Evolutionary conservation across 192 early-diverging fungal species (phyloP).

Genomic region (Obelidium mucronatum): DNA sequence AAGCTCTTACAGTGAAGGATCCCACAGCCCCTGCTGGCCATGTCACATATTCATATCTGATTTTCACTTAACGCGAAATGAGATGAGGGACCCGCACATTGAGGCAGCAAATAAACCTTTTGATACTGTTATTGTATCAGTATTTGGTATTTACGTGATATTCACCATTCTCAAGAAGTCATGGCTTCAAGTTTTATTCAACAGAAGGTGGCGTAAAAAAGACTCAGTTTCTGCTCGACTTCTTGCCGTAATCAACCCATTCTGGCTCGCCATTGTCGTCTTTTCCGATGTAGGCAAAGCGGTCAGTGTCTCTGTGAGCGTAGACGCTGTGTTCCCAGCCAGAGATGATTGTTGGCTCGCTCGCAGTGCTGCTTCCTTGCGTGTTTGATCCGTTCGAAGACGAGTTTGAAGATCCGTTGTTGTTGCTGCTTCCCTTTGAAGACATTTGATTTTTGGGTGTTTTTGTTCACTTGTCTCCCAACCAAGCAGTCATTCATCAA

Average conservation of each 20-base stretch:
- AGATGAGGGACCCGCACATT: no score
- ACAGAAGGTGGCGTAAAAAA: no score
- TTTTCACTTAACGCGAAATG: no score
- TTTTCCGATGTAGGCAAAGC: constrained; percentile 2
- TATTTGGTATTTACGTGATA: no score
- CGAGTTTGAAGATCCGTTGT: background rate
- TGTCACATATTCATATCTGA: no score
- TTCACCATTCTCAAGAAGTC: no score
- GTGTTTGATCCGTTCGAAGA: background rate
- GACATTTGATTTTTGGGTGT: background rate
- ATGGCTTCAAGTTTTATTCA: no score
- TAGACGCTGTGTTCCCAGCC: constrained; percentile 2
- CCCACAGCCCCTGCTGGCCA: no score
- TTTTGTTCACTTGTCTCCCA: background rate
- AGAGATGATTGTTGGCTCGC: background rate
- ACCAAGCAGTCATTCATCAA: background rate
- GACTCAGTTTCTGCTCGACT: no score
- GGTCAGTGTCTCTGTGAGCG: constrained; percentile 1
- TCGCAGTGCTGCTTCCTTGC: background rate
- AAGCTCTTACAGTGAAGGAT: no score
- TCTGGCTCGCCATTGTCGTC: constrained; percentile 6
- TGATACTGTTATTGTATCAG: no score
- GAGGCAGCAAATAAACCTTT: no score
- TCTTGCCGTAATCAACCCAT: constrained; percentile 1
- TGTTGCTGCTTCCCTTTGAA: background rate